Base-by-base conservation (phyloP, 169 alveolate species). In the Plasmodium chabaudi region DNA sequence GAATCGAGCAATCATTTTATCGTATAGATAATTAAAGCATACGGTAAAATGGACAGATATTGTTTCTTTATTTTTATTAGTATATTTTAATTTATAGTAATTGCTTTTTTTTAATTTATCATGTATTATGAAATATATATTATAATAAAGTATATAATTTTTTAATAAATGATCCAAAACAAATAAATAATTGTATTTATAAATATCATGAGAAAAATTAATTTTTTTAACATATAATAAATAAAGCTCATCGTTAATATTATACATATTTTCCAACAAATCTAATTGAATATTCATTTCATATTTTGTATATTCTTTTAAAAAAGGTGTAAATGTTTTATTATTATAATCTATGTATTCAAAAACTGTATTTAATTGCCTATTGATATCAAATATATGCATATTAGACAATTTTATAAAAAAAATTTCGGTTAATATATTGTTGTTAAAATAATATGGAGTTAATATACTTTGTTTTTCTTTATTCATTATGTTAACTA, bases 281-380 rank as follows among this genome's bases (percentile, higher is more conserved):
- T 86, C 91, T 42, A 86, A 60, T 23, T 86, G 87, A 21, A 86
- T 87, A 69, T 86, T 70, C 87, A 65, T 86, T 42, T 68, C 79
- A 39, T 59, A 69, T 27, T 86, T 46, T 70, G 25, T 75, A 64
- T 15, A 15, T 21, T 86, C 39, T 44, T 57, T 27, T 55, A 86
- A 59, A 86, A 86, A 86, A 44, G 91, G 91, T 25, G 91, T 86
- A 59, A 86, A 86, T 4, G 86, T 86, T 46, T 61, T 56, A 61
- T 86, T 86, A 86, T 86, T 86, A 73, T 86, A 86, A 65, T 70
- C 44, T 70, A 86, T 86, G 46, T 70, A 86, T 70, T 68, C 87
- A 60, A 69, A 86, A 60, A 86, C 75, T n/a, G 53, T 57, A 70
- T 68, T 68, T 51, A 86, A 47, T 59, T 86, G 91, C 61, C 27